Percentiles rank a stretch among this genome's conserved stretches.
Evolutionary conservation across 2,329 filamentous ascomycete genomes (phyloP).

Genomic region (Cladosporium sp.): DNA sequence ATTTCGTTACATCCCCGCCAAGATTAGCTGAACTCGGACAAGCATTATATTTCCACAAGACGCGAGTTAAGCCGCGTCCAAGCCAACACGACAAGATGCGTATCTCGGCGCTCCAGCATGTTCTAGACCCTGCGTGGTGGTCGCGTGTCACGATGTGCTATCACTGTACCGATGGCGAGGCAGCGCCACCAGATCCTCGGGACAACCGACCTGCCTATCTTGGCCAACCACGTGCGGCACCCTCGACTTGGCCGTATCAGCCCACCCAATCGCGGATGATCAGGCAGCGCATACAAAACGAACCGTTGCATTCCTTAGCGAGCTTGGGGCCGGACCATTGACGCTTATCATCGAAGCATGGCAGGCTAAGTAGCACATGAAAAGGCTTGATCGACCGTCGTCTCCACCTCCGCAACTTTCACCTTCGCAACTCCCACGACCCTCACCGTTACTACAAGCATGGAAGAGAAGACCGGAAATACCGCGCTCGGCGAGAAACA

Average conservation of each 20-base stretch:
- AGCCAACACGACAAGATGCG: too few species aligned
- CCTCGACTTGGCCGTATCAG: neutral
- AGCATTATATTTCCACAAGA: too few species aligned
- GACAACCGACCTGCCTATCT: neutral
- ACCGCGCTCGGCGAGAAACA: slow-evolving; percentile 10
- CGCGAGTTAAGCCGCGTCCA: too few species aligned
- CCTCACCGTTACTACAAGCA: neutral
- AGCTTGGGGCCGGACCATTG: slow-evolving; percentile 1
- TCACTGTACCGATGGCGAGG: neutral
- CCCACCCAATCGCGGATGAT: neutral
- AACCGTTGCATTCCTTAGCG: slow-evolving; percentile 3
- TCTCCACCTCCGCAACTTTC: neutral
- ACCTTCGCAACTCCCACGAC: neutral
- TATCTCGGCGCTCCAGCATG: too few species aligned
- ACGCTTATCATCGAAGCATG: slow-evolving; percentile 8
- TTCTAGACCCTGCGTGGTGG: too few species aligned
- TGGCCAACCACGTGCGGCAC: slow-evolving; percentile 3
- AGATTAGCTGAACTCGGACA: too few species aligned
- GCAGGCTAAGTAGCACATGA: slow-evolving; percentile 7
- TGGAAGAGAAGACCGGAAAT: neutral
- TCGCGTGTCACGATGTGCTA: too few species aligned
- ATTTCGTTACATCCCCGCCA: too few species aligned
- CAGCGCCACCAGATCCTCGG: neutral
- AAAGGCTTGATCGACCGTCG: slow-evolving; percentile 3
- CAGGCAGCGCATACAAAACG: neutral